These are phyloP conservation scores for Solanum neorickii DNA, from an alignment of 257 asterid genomes.

Conservation along the genomic window DNA sequence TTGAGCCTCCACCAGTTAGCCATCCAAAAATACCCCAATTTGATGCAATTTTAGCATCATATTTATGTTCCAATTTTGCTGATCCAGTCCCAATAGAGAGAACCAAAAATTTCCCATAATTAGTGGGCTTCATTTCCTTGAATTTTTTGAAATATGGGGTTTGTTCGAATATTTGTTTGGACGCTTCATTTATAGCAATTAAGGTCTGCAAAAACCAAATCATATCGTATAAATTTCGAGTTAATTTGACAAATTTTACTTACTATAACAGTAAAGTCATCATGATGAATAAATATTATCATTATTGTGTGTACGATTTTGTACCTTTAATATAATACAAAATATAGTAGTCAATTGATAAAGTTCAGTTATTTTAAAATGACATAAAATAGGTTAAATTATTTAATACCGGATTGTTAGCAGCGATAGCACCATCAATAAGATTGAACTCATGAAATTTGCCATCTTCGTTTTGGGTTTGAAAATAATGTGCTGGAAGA, in stretches of 20 bases:
- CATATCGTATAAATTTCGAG: neutral
- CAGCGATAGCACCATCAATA: constrained; percentile 53
- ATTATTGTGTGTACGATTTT: neutral
- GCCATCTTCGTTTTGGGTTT: constrained; percentile 10
- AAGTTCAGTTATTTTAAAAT: too few relatives aligned
- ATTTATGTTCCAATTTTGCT: constrained; percentile 25
- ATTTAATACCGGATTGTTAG: constrained; percentile 50
- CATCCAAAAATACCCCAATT: constrained; percentile 47
- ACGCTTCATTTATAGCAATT: neutral
- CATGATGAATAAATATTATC: neutral
- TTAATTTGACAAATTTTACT: neutral
- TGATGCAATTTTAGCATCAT: constrained; percentile 15
- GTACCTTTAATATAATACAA: too few relatives aligned
- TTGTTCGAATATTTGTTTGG: neutral
- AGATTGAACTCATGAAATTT: constrained; percentile 31
- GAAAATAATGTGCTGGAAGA: constrained; percentile 46
- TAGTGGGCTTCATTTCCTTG: neutral
- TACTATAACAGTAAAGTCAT: neutral
- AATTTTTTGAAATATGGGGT: neutral
- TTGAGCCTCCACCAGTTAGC: constrained; percentile 24
- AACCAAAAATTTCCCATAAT: constrained; percentile 9
- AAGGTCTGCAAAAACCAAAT: neutral
- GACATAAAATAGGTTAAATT: neutral
- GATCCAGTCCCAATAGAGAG: constrained; percentile 48
- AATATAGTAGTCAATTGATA: too few relatives aligned